phyloP scores from a whole-genome alignment of 129 eudicot species.

The Arctium lappa region DNA sequence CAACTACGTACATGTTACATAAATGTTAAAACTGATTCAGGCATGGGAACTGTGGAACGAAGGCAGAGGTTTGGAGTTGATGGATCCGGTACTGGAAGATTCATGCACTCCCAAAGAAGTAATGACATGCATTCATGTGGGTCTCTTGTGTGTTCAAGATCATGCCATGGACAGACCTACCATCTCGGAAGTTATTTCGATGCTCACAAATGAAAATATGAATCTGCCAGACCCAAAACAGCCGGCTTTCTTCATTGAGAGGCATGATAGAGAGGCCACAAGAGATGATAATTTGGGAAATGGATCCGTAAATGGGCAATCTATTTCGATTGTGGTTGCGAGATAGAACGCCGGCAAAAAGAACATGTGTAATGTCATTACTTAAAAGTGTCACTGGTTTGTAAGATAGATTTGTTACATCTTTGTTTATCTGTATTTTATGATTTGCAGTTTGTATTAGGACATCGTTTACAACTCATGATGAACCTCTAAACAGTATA shows the following conservation, averaged over 20 bases:
- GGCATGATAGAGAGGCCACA: neutral
- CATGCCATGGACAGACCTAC: slow-evolving; percentile 22
- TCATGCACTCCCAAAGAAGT: slow-evolving; percentile 23
- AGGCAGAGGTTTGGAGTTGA: slow-evolving; percentile 27
- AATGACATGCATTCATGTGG: slow-evolving; percentile 37
- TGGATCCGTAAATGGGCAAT: slow-evolving; percentile 22
- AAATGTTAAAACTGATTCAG: slow-evolving; percentile 2
- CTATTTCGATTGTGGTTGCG: slow-evolving; percentile 36
- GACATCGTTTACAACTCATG: neutral
- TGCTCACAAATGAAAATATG: slow-evolving; percentile 34
- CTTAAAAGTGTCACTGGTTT: neutral
- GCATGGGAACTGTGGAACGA: slow-evolving; percentile 39
- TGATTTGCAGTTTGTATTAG: neutral
- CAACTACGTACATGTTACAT: neutral
- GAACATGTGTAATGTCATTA: neutral
- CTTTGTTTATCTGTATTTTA: neutral
- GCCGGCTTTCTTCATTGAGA: slow-evolving; percentile 41
- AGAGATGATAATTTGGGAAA: neutral
- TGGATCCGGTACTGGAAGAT: slow-evolving; percentile 25
- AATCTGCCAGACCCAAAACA: slow-evolving; percentile 37
- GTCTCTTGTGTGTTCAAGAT: slow-evolving; percentile 35
- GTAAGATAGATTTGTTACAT: neutral
- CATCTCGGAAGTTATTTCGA: slow-evolving; percentile 27
- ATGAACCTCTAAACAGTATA: neutral
- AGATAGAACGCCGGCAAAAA: slow-evolving; percentile 1